Conservation (phyloP, 257 asterid genomes). For the Solanum chmielewskii region DNA sequence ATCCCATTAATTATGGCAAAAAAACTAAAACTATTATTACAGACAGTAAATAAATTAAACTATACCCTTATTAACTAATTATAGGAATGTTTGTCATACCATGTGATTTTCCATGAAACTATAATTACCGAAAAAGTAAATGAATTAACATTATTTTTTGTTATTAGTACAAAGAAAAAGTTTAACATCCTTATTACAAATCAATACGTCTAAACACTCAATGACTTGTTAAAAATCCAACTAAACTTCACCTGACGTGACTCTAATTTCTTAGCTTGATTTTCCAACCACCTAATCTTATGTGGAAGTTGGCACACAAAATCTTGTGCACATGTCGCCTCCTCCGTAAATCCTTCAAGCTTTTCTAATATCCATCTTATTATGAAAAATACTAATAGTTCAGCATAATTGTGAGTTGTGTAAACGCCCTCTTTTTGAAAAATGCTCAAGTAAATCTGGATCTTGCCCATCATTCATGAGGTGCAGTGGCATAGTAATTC, state of each 20-base stretch:
- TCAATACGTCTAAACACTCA: not conserved
- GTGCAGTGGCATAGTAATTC: conserved; percentile 22
- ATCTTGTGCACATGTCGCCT: conserved; percentile 17
- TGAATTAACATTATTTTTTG: no score
- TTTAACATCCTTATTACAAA: not conserved
- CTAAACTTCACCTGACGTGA: conserved; percentile 7
- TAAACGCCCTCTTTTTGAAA: conserved; percentile 6
- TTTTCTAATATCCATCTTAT: conserved; percentile 19
- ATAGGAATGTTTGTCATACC: no score
- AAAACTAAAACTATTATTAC: no score
- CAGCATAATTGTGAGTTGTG: conserved; percentile 12
- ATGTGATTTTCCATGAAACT: no score
- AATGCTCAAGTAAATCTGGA: conserved; percentile 12
- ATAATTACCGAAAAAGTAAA: no score
- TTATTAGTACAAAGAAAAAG: no score
- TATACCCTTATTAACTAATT: no score
- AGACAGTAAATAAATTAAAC: no score
- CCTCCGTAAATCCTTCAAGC: conserved; percentile 10
- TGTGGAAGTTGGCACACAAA: conserved; percentile 18
- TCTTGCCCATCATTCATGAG: conserved; percentile 24
- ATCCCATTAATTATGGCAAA: no score
- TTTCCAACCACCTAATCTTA: conserved; percentile 4
- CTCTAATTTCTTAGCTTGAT: conserved; percentile 1
- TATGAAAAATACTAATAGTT: conserved; percentile 18
- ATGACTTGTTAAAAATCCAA: conserved; percentile 18